A percentile compares a stretch with the other conserved stretches of the same genome.
Evolutionary conservation across 495 filamentous ascomycete species (phyloP).

Genomic region (Parathielavia hyrcaniae): DNA sequence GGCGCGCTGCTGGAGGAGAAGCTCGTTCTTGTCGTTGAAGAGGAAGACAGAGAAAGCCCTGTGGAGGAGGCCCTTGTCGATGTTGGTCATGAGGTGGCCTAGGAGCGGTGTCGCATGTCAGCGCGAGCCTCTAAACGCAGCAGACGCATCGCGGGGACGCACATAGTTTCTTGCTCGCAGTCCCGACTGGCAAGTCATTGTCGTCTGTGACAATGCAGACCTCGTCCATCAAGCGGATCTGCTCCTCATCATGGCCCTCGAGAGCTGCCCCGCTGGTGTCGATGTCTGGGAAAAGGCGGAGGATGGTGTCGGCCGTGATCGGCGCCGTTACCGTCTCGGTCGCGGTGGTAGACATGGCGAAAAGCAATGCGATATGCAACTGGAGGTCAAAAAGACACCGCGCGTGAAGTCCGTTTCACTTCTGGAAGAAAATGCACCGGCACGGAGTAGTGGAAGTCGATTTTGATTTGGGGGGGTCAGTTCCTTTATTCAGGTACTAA

Average conservation of each 20-base stretch:
- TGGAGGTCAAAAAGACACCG: background rate
- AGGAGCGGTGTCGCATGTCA: constrained; percentile 12
- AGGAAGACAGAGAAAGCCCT: constrained; percentile 97
- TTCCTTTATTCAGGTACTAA: too few relatives aligned
- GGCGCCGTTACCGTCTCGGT: constrained; percentile 38
- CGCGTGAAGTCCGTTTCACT: background rate
- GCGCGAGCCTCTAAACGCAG: background rate
- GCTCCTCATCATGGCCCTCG: constrained; percentile 91
- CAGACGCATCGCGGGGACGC: constrained; percentile 27
- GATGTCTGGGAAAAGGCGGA: constrained; percentile 90
- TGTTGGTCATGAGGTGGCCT: constrained; percentile 99
- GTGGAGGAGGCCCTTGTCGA: constrained; percentile 89
- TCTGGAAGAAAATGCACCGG: background rate
- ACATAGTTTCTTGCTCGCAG: constrained; percentile 98
- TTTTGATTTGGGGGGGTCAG: too few relatives aligned
- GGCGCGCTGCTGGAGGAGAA: constrained; percentile 93
- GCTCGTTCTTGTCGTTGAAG: constrained; percentile 81
- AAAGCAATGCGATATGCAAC: background rate
- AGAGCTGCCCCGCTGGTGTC: constrained; percentile 74
- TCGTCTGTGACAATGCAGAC: constrained; percentile 96
- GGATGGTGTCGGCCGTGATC: constrained; percentile 80
- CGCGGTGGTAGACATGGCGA: constrained; percentile 35
- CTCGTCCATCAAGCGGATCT: constrained; percentile 97
- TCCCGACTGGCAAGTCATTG: constrained; percentile 88
- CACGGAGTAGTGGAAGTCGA: too few relatives aligned